Evolutionary conservation across 1,139 yeast genomes (phyloP), one percentile per base, ranked within the genome.

Genomic region (Nakaseomyces sp.): DNA sequence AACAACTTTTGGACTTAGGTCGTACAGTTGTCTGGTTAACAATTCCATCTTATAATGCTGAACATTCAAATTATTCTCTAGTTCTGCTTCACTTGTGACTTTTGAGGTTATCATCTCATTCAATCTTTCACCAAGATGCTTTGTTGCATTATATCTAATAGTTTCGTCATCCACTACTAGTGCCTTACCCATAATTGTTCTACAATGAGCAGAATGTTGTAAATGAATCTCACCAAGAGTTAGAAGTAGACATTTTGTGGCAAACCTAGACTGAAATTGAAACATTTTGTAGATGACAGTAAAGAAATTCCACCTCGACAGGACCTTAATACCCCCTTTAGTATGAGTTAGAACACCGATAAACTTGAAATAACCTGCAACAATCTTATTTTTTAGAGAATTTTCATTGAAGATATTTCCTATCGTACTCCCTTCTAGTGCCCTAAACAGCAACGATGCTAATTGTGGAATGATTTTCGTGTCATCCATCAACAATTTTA

Each of bases 391-490:
- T 37, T 75, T 77, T 39, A 91, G 61, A 37, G 87, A 68, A 4
- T 65, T 68, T 40, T 70, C 71, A 1, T 87, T 77, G 48, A 91
- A 76, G 3, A 89, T 72, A 7, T 95, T 89, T 44, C 83, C 94
- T 5, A 74, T 66, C 1, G 91, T 80, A 4, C 76, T 68, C 2
- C 63, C 63, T 36, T 62, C 65, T 57, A 63, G 58, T 10, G 63
- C 72, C 62, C 88, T 95, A 0, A 95, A 93, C 41, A 89, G 68
- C 38, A 93, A 78, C 54, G 89, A 96, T 0, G 95, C 86, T 44
- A 91, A 69, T 57, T 88, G 97, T 1, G 95, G 84, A 22, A 91
- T 61, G 7, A 89, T 70, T 61, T 89, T 89, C 57, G 83, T 85
- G 43, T 78, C 82, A 25, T 77, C 70, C 45, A 52, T 57, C 20